These are phyloP conservation scores for Phytophthora melonis DNA, from an alignment of 352 stramenopile species.

Conservation along the genomic window DNA sequence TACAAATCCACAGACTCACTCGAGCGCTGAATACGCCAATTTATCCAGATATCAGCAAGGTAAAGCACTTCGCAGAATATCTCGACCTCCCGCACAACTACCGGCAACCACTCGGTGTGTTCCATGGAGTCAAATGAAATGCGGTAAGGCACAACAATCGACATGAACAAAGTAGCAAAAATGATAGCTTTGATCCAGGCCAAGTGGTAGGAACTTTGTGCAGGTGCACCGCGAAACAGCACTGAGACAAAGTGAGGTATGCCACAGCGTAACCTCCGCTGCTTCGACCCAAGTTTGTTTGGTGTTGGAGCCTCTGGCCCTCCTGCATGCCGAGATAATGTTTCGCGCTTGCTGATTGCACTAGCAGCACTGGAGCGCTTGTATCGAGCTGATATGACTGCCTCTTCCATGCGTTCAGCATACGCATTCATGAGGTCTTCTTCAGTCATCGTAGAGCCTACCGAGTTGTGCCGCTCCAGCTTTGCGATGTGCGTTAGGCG, in stretches of 20 bases:
- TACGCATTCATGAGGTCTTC: constrained; percentile 44
- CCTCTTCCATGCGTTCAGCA: constrained; percentile 50
- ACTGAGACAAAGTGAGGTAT: constrained; percentile 25
- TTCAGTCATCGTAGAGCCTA: constrained; percentile 42
- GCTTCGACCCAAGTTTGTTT: background rate
- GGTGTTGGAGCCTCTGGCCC: background rate
- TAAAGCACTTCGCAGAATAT: constrained; percentile 60
- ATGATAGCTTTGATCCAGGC: constrained; percentile 58
- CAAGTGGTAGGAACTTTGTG: constrained; percentile 60
- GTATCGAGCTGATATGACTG: constrained; percentile 42
- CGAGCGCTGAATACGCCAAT: constrained; percentile 49
- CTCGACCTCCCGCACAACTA: constrained; percentile 45
- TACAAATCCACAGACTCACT: constrained; percentile 65
- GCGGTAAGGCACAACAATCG: constrained; percentile 60
- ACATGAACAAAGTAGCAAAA: constrained; percentile 49
- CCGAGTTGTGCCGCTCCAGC: constrained; percentile 53
- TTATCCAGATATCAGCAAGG: constrained; percentile 69
- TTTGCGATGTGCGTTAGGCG: constrained; percentile 53
- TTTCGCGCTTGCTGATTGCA: constrained; percentile 30
- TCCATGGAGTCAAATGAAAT: constrained; percentile 60
- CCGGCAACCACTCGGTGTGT: constrained; percentile 32
- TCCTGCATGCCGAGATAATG: constrained; percentile 13
- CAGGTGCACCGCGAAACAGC: constrained; percentile 41
- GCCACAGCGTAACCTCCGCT: background rate
- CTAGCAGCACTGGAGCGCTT: constrained; percentile 42